These are phyloP conservation scores for Verticillium isaacii DNA, from an alignment of 2,329 filamentous ascomycete genomes.

Conservation along the genomic window DNA sequence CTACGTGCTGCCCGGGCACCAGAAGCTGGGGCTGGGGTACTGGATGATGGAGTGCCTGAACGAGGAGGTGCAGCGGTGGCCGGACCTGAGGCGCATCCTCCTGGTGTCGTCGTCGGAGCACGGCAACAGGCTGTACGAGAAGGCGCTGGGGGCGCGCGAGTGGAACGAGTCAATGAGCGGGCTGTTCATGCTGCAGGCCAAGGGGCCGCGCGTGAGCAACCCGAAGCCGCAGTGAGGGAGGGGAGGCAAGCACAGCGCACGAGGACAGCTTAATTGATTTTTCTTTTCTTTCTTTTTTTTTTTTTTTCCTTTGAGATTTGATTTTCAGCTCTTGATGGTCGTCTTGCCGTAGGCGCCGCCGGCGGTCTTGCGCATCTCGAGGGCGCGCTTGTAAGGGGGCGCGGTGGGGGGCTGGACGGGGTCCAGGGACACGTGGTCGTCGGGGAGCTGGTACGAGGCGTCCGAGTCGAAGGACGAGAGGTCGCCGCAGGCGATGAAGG, in stretches of 20 bases:
- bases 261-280: not conserved
- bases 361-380: constrained; percentile 74
- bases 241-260: not conserved
- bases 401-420: constrained; percentile 94
- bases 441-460: constrained; percentile 85
- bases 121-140: constrained; percentile 39
- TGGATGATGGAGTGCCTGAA: constrained; percentile 61
- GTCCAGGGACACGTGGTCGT: constrained; percentile 80
- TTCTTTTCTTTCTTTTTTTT: not conserved
- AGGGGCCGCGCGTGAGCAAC: constrained; percentile 21
- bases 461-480: constrained; percentile 93
- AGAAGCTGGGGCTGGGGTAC: constrained; percentile 56
- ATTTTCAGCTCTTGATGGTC: constrained; percentile 25
- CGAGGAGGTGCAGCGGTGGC: constrained; percentile 51
- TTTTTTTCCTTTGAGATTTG: not conserved
- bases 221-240: not conserved
- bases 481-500: constrained; percentile 96
- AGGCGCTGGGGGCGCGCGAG: constrained; percentile 39
- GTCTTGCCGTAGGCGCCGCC: constrained; percentile 77
- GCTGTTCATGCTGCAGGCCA: constrained; percentile 35
- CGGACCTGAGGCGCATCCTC: constrained; percentile 54
- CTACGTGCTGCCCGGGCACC: constrained; percentile 56
- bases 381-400: constrained; percentile 85
- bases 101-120: constrained; percentile 40
- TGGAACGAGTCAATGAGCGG: constrained; percentile 36